These are phyloP conservation scores for Corinectria fuckeliana DNA, from an alignment of 2,329 filamentous ascomycete genomes.

Conservation along the genomic window DNA sequence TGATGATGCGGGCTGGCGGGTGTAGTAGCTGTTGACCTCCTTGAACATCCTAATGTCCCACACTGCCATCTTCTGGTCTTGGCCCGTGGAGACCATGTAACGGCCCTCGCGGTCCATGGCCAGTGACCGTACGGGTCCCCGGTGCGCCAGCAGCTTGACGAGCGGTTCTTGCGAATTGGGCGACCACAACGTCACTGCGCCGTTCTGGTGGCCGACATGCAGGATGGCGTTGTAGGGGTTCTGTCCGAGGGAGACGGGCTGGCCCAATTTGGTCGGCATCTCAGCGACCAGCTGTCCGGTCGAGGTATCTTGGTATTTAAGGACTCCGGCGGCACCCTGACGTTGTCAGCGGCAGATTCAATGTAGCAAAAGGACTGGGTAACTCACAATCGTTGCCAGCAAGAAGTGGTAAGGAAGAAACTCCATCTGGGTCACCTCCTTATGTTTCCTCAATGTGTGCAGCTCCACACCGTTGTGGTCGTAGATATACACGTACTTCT, in stretches of 20 bases:
- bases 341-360: slow-evolving; percentile 24
- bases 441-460: slow-evolving; percentile 87
- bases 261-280: slow-evolving; percentile 82
- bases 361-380: accelerated
- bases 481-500: slow-evolving; percentile 97
- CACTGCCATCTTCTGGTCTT: slow-evolving; percentile 89
- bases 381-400: slow-evolving; percentile 79
- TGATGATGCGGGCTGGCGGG: slow-evolving; percentile 80
- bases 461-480: slow-evolving; percentile 89
- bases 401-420: slow-evolving; percentile 97
- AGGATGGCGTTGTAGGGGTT: slow-evolving; percentile 93
- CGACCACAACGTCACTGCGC: slow-evolving; percentile 93
- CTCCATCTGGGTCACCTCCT: slow-evolving; percentile 91
- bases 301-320: slow-evolving; percentile 95
- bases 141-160: slow-evolving; percentile 89
- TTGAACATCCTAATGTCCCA: slow-evolving; percentile 97
- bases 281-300: slow-evolving; percentile 90
- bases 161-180: slow-evolving; percentile 86
- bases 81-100: slow-evolving; percentile 94
- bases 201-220: slow-evolving; percentile 93
- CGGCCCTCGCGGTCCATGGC: slow-evolving; percentile 88
- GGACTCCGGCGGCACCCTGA: slow-evolving; percentile 77
- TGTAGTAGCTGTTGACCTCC: slow-evolving; percentile 88
- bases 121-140: slow-evolving; percentile 84
- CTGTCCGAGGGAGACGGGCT: slow-evolving; percentile 82